These are phyloP conservation scores for Pseudogymnoascus sp. DNA, from an alignment of 2,329 filamentous ascomycete genomes.

Conservation along the genomic window DNA sequence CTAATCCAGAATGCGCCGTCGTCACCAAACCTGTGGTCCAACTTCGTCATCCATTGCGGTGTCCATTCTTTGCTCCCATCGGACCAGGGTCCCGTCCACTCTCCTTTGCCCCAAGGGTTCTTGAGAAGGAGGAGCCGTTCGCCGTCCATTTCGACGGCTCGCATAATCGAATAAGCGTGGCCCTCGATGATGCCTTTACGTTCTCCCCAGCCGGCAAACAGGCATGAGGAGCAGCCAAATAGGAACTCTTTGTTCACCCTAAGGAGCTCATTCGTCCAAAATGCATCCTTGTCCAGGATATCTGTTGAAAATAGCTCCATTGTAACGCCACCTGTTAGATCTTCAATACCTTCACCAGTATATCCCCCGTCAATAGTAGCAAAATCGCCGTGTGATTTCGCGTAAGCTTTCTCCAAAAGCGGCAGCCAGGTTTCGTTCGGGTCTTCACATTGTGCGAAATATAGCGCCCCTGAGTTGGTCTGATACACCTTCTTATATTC, in stretches of 20 bases:
- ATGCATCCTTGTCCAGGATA: slow-evolving; percentile 70
- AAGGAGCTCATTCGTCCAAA: slow-evolving; percentile 68
- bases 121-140: slow-evolving; percentile 35
- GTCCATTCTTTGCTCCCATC: slow-evolving; percentile 58
- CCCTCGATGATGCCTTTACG: slow-evolving; percentile 51
- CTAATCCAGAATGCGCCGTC: slow-evolving; percentile 59
- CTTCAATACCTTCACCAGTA: slow-evolving; percentile 46
- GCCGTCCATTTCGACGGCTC: slow-evolving; percentile 44
- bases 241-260: slow-evolving; percentile 74
- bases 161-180: slow-evolving; percentile 56
- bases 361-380: slow-evolving; percentile 67
- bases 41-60: slow-evolving; percentile 47
- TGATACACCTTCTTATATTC: slow-evolving; percentile 64
- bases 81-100: slow-evolving; percentile 52
- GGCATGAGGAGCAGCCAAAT: slow-evolving; percentile 61
- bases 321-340: slow-evolving; percentile 62
- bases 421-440: slow-evolving; percentile 79
- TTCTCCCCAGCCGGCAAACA: slow-evolving; percentile 54
- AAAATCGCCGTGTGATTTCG: slow-evolving; percentile 74
- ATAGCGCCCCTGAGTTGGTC: slow-evolving; percentile 67
- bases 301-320: slow-evolving; percentile 62
- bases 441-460: slow-evolving; percentile 69
- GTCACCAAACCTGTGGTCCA: slow-evolving; percentile 52
- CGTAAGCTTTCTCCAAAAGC: slow-evolving; percentile 74
- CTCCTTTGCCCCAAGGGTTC: slow-evolving; percentile 54